phyloP scores from a whole-genome alignment of 257 asterid genomes.

The Forsythia viridissima region DNA sequence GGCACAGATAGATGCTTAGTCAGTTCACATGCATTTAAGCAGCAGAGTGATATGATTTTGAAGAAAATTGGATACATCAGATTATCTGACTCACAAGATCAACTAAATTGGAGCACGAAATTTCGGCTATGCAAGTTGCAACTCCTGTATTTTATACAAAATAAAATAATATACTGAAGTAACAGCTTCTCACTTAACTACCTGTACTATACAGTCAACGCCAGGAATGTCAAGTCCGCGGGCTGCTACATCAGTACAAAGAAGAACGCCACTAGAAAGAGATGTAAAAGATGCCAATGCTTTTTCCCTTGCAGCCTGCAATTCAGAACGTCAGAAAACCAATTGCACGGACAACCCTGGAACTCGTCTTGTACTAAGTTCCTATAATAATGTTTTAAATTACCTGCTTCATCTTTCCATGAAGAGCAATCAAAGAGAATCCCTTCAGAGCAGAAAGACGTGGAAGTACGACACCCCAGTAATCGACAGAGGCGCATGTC shows the following conservation, averaged over 20 bases:
- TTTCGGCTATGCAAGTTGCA: slow-evolving; percentile 8
- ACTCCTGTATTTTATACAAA: not conserved
- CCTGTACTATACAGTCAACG: slow-evolving; percentile 92
- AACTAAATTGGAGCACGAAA: not conserved
- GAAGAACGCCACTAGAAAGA: slow-evolving; percentile 81
- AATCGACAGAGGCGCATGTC: slow-evolving; percentile 98
- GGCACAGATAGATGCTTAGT: no score
- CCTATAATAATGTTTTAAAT: slow-evolving; percentile 1
- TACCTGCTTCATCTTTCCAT: slow-evolving; percentile 99
- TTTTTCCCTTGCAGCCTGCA: slow-evolving; percentile 80
- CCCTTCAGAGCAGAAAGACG: slow-evolving; percentile 61
- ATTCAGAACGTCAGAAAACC: slow-evolving; percentile 11
- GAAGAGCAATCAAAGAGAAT: slow-evolving; percentile 67
- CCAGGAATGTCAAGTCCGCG: slow-evolving; percentile 99
- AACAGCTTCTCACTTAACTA: slow-evolving; percentile 21
- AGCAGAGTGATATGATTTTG: not conserved
- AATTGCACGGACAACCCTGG: not conserved
- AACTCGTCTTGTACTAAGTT: not conserved
- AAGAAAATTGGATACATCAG: not conserved
- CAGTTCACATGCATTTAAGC: slow-evolving; percentile 9
- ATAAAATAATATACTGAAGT: not conserved
- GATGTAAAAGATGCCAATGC: slow-evolving; percentile 76
- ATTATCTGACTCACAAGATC: not conserved
- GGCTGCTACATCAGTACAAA: slow-evolving; percentile 99
- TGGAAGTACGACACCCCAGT: slow-evolving; percentile 96